A percentile compares a stretch with the other conserved stretches of the same genome.
phyloP scores from a whole-genome alignment of 257 asterid species.

The Penstemon barbatus region DNA sequence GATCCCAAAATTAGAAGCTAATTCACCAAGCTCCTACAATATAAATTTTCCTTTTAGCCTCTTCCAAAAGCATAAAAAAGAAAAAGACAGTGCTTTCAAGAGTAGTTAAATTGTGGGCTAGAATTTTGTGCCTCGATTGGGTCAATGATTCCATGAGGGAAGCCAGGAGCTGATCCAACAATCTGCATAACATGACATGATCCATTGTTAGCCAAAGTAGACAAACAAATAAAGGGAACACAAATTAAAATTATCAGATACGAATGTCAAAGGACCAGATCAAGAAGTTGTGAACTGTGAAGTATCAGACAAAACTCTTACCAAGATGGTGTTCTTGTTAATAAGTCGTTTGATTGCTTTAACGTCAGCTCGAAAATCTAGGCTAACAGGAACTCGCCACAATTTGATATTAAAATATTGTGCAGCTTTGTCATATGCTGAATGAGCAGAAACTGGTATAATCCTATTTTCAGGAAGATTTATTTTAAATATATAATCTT shows the following conservation, averaged over 20 bases:
- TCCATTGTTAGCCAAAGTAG: slow-evolving; percentile 3
- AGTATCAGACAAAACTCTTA: slow-evolving; percentile 35
- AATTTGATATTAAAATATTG: slow-evolving; percentile 90
- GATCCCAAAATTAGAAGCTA: slow-evolving; percentile 61
- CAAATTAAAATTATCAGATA: not conserved
- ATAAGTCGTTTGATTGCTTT: slow-evolving; percentile 66
- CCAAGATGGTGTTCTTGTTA: slow-evolving; percentile 86
- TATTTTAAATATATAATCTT: slow-evolving; percentile 28
- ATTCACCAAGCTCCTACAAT: slow-evolving; percentile 87
- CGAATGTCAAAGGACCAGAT: not conserved
- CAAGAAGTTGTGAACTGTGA: not conserved
- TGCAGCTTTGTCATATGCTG: slow-evolving; percentile 99
- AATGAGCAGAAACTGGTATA: slow-evolving; percentile 97
- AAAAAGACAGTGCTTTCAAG: slow-evolving; percentile 16
- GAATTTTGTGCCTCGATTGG: slow-evolving; percentile 80
- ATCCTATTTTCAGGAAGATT: slow-evolving; percentile 57
- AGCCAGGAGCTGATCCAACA: slow-evolving; percentile 99
- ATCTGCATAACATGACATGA: slow-evolving; percentile 50
- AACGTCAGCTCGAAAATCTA: slow-evolving; percentile 81
- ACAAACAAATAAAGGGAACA: slow-evolving; percentile 13
- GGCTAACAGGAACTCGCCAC: slow-evolving; percentile 89
- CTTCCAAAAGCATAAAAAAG: slow-evolving; percentile 7
- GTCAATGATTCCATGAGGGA: slow-evolving; percentile 99
- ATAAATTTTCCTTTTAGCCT: slow-evolving; percentile 24
- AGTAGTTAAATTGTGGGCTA: slow-evolving; percentile 20